Base-by-base conservation (phyloP, 2,329 filamentous ascomycete species). In the Fusarium sp. region DNA sequence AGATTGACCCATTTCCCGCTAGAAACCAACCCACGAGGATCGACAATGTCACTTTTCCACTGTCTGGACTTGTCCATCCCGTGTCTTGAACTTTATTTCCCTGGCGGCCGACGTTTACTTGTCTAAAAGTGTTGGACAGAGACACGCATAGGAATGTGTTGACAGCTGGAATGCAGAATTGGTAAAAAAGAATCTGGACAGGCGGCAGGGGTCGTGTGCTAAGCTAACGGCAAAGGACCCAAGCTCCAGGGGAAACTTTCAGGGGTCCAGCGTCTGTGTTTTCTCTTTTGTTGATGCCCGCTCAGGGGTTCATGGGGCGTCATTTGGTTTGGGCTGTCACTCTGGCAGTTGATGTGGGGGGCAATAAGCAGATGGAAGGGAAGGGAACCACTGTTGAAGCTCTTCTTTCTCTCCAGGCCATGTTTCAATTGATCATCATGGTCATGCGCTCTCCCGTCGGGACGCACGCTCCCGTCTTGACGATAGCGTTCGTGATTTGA, bases 221-320 rank as follows among this genome's bases (percentile, higher is more conserved):
- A 33, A 37, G 47, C 62, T 53, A 61, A 54, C 48, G 47, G 51
- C 40, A 54, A 51, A 35, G 32, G 54, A 61, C 39, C 30, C 40
- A 62, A 67, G 44, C 56, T 54, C 62, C 62, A 67, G 64, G 64
- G 63, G 37, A 39, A 54, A 19, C 56, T 48, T 62, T 49, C 65
- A 68, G 60, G 65, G 65, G 65, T 68, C 65, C 35, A 48, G 40
- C 40, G 17, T 17, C 35, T 37, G 35, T 37, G 17, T 8, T n/a
- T 37, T 37, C 9, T n/a, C 9, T n/a, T 19, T 13, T 30, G 27
- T 13, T 30, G 32, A 23, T 40, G 20, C 47, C 27, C 35, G 20
- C 47, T 66, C 65, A 67, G 65, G 65, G 65, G 65, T 56, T 53
- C 17, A n/a, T 37, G 35, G 35, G 33, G 35, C 17, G 9, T 37